Evolutionary conservation across 2,329 filamentous ascomycete species (phyloP).

Genomic region (Venturia effusa): DNA sequence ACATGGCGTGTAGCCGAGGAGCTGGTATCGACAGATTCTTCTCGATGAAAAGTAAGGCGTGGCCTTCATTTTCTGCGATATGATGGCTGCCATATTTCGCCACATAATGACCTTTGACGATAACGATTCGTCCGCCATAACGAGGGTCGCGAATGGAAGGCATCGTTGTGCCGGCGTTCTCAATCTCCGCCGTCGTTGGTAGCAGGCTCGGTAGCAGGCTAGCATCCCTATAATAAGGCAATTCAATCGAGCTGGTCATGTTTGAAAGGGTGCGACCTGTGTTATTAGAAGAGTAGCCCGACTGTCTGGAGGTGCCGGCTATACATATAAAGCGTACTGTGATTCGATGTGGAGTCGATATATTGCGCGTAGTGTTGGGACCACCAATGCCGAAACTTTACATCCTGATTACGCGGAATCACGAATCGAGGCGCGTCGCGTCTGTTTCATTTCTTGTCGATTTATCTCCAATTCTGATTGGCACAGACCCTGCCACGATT

Average conservation of each 20-base stretch:
- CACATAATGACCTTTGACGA: conserved; percentile 1
- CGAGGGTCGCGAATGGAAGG: background rate
- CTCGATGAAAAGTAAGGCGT: conserved; percentile 6
- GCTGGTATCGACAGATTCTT: conserved; percentile 1
- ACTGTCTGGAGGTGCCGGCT: background rate
- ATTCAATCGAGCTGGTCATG: background rate
- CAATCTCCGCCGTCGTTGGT: conserved; percentile 1
- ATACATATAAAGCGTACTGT: background rate
- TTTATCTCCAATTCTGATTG: background rate
- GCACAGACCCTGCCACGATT: background rate
- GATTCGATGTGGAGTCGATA: background rate
- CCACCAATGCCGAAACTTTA: background rate
- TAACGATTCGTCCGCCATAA: conserved; percentile 5
- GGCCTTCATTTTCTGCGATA: conserved; percentile 3
- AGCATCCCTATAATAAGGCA: background rate
- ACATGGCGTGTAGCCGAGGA: conserved; percentile 5
- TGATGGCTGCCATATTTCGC: background rate
- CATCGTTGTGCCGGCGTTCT: background rate
- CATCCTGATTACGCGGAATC: background rate
- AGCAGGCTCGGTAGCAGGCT: background rate
- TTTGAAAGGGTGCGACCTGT: background rate
- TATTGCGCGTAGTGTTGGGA: no score
- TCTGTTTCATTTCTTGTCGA: background rate
- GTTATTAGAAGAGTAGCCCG: background rate
- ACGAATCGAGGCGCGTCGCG: background rate